Evolutionary conservation across 495 filamentous ascomycete genomes (phyloP).

Genomic region (Xylaria telfairii): DNA sequence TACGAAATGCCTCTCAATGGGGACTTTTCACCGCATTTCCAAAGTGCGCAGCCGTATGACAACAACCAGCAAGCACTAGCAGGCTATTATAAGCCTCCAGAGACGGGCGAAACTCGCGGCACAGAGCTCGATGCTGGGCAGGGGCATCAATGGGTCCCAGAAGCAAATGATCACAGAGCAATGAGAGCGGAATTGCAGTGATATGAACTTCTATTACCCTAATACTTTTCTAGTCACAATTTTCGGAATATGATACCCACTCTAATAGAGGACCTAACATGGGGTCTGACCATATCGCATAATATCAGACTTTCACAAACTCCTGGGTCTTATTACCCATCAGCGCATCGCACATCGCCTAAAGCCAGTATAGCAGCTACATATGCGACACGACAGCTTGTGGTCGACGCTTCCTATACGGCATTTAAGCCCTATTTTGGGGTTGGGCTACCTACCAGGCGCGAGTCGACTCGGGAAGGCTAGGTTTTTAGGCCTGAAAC

Average conservation of each 20-base stretch:
- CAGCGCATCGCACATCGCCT: background rate
- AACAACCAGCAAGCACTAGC: constrained; percentile 1
- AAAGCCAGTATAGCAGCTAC: background rate
- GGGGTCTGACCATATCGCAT: background rate
- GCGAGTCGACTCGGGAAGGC: background rate
- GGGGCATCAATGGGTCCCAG: constrained; percentile 19
- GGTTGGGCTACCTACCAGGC: background rate
- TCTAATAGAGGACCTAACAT: constrained; percentile 5
- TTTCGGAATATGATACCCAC: constrained; percentile 13
- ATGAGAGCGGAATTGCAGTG: constrained; percentile 29
- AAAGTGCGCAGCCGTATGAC: constrained; percentile 10
- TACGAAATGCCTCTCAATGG: constrained; percentile 25
- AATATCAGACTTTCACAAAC: background rate
- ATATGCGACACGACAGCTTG: background rate
- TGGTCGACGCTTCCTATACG: background rate
- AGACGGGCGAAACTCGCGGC: constrained; percentile 18
- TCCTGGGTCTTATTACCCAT: background rate
- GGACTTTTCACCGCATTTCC: constrained; percentile 14
- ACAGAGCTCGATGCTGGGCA: constrained; percentile 27
- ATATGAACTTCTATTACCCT: constrained; percentile 8
- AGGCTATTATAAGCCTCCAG: constrained; percentile 27
- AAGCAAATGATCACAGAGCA: constrained; percentile 13
- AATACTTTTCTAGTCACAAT: background rate
- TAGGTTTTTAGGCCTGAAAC: background rate
- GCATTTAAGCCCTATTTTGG: background rate